Evolutionary conservation across 2,329 filamentous ascomycete species (phyloP), one percentile per base, ranked within the genome.

Genomic region (Sphaceloma murrayae): DNA sequence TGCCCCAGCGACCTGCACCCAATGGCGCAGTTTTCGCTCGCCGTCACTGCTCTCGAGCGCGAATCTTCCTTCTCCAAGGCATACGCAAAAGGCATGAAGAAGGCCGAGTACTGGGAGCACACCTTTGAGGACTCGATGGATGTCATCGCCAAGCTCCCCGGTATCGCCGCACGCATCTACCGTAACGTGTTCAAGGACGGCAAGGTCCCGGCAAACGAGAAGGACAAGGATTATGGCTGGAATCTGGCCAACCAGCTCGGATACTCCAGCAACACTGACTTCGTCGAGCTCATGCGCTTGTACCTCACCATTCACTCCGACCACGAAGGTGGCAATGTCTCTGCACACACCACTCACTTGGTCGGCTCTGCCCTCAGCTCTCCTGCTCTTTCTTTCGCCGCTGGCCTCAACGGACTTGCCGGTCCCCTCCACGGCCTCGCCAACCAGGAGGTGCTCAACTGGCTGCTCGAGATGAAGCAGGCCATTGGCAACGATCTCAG

Each of bases 171-270:
- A 53, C 86, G 87, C 73, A 98, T 98, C 78, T 98, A 98, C 82
- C 91, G 94, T 75, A 98, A 98, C 69, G 82, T 96, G 67, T 98
- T 94, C 85, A 95, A 96, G 81, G 91, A 94, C 63, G 91, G 91
- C 73, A 96, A 96, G 82, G 89, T 98, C 56, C 85, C 86, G 49
- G 67, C 87, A 46, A 78, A 94, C 66, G 82, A 96, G 77, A 93
- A 94, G 78, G 89, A 96, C 74, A 91, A 96, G 84, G 91, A 98
- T 67, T 98, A 95, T 75, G 78, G 82, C 59, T 98, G 82, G 85
- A 98, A 98, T 83, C 85, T 98, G 67, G 88, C 91, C 70, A 96
- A 96, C 80, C 87, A 94, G 80, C 86, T 98, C 58, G 91, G 91
- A 61, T 98, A 91, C 67, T 84, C 84, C 59, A 79, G 82, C 61